Percentiles rank a stretch among this genome's conserved stretches.
Conservation (phyloP, 768 basidiomycete genomes). For the Ramaria sp. region DNA sequence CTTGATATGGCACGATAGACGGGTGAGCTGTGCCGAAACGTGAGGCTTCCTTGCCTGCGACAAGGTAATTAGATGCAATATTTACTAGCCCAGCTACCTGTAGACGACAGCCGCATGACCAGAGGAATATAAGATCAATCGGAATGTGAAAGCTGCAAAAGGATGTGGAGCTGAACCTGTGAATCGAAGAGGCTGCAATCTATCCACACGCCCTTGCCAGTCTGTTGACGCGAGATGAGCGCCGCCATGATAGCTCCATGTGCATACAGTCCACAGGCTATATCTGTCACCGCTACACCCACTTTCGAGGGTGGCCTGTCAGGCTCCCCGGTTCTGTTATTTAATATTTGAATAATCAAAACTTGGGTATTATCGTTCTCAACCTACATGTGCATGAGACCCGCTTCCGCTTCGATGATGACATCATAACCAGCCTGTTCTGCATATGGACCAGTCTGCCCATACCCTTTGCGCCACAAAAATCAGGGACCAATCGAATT, state of each 20-base stretch:
- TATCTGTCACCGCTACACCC: conserved; percentile 90
- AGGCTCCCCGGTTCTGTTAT: conserved; percentile 71
- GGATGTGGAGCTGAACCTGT: conserved; percentile 42
- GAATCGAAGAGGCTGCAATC: conserved; percentile 90
- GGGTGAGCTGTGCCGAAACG: conserved; percentile 92
- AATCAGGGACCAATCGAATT: not conserved
- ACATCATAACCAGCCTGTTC: conserved; percentile 84
- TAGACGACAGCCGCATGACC: not conserved
- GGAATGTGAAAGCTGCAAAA: too few relatives aligned
- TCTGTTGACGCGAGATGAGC: conserved; percentile 68
- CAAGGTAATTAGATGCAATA: conserved; percentile 88
- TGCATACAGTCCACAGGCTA: conserved; percentile 80
- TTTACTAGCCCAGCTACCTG: conserved; percentile 87
- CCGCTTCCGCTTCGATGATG: conserved; percentile 80
- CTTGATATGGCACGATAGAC: conserved; percentile 89
- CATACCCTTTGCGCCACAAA: conserved; percentile 40
- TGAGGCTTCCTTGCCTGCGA: conserved; percentile 70
- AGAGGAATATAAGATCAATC: not conserved
- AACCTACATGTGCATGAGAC: conserved; percentile 84
- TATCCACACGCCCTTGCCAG: conserved; percentile 82
- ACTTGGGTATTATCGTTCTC: conserved; percentile 8
- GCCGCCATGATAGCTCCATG: conserved; percentile 92
- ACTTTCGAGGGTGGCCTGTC: conserved; percentile 84
- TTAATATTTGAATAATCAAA: not conserved
- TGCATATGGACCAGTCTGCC: conserved; percentile 84